Percentiles rank a stretch among this genome's conserved stretches.
These are phyloP conservation scores for grape (Vitis vinifera) DNA, from an alignment of 164 flowering plant species.

Conservation along the genomic window ASM3070453v1 NC_081822.1:2846001-2846500, in stretches of 20 bases:
- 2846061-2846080: constrained; percentile 35
- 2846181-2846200: constrained; percentile 77
- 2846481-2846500: no score
- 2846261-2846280: constrained; percentile 66
- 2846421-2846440: no score
- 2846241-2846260: constrained; percentile 88
- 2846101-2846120: constrained; percentile 91
- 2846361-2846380: no score
- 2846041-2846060: constrained; percentile 39
- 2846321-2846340: no score
- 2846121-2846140: constrained; percentile 70
- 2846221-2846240: constrained; percentile 95
- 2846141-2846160: constrained; percentile 57
- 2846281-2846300: neutral
- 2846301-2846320: neutral
- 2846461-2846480: no score
- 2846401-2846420: no score
- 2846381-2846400: no score
- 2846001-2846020: constrained; percentile 80
- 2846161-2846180: constrained; percentile 88
- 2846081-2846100: constrained; percentile 73
- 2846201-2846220: constrained; percentile 70
- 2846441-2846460: no score
- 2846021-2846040: constrained; percentile 63
- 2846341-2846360: no score